phyloP scores from a whole-genome alignment of 345 rosid species.

The Excoecaria agallocha region DNA sequence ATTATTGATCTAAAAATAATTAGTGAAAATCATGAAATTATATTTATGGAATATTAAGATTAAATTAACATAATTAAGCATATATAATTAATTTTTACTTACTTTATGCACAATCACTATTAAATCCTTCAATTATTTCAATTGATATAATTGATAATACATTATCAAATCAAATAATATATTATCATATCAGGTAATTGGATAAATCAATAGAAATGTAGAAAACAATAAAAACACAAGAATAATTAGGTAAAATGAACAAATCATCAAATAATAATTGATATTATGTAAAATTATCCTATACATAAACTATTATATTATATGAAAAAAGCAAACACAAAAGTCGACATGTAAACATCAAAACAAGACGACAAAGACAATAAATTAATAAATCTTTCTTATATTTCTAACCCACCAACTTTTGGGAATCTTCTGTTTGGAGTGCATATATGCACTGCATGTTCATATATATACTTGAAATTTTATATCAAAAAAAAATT shows the following conservation, averaged over 20 bases:
- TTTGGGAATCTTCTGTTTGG: constrained; percentile 20
- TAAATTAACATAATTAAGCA: too few relatives aligned
- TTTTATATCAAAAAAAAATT: not conserved
- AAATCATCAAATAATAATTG: not conserved
- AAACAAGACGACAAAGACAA: constrained; percentile 9
- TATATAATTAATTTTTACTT: too few relatives aligned
- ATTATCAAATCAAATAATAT: too few relatives aligned
- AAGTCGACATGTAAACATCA: constrained; percentile 11
- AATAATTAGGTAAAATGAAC: not conserved
- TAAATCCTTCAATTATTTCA: too few relatives aligned
- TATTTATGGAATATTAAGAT: too few relatives aligned
- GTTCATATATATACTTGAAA: not conserved
- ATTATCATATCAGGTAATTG: not conserved
- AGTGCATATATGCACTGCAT: not conserved
- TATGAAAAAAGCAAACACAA: not conserved
- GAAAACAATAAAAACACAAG: not conserved
- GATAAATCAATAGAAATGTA: not conserved
- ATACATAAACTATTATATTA: not conserved
- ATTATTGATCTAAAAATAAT: too few relatives aligned
- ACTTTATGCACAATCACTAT: too few relatives aligned
- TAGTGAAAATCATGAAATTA: too few relatives aligned
- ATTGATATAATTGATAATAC: too few relatives aligned
- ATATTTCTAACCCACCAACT: constrained; percentile 6
- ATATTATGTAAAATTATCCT: too few relatives aligned
- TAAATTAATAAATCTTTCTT: not conserved